Evolutionary conservation across 306 rosid species (phyloP).

Genomic region (Potentilla sterilis): DNA sequence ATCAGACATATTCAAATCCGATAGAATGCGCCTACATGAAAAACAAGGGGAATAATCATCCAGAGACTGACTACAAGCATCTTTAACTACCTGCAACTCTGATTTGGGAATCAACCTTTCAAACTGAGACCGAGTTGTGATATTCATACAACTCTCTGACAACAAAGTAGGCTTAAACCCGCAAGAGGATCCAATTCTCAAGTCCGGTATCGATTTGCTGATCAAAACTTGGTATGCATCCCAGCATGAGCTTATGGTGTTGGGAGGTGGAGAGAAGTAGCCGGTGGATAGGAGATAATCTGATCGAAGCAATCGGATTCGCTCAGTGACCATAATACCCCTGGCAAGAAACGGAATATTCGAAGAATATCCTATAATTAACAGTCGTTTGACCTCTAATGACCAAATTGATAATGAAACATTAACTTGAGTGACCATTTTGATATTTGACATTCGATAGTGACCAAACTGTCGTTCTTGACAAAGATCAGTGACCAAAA

Average conservation of each 20-base stretch:
- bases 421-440: too few species aligned
- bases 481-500: too few species aligned
- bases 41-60: conserved; percentile 5
- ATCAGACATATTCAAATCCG: not conserved
- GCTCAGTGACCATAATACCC: too few species aligned
- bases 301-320: conserved; percentile 22
- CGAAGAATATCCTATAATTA: too few species aligned
- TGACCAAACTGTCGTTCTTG: too few species aligned
- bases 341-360: too few species aligned
- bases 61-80: conserved; percentile 13
- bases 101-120: conserved; percentile 10
- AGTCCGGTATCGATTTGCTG: conserved; percentile 1
- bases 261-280: conserved; percentile 15
- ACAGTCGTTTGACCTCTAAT: too few species aligned
- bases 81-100: not conserved
- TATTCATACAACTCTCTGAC: conserved; percentile 13
- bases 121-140: conserved; percentile 13
- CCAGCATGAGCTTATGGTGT: conserved; percentile 13
- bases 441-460: too few species aligned
- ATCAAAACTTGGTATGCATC: conserved; percentile 5
- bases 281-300: conserved; percentile 18
- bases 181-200: conserved; percentile 9
- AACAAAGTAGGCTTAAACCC: conserved; percentile 6
- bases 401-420: too few species aligned
- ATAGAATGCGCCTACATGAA: not conserved